A percentile compares a stretch with the other conserved stretches of the same genome.
phyloP scores from a whole-genome alignment of 306 rosid species.

The Oemleria cerasiformis region DNA sequence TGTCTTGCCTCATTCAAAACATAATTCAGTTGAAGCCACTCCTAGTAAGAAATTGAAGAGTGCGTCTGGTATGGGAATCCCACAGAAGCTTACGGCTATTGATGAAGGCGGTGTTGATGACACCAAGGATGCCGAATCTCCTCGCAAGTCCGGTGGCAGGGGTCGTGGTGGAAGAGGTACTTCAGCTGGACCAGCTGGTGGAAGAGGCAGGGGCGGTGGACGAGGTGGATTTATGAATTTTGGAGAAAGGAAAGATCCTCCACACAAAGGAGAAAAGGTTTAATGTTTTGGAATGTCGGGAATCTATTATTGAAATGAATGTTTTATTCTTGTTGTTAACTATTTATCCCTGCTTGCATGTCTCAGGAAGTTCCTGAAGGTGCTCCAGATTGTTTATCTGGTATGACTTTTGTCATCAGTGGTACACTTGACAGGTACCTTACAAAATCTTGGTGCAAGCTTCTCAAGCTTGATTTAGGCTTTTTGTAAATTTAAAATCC shows the following conservation, averaged over 20 bases:
- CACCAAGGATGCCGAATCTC: slow-evolving; percentile 30
- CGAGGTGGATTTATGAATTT: slow-evolving; percentile 95
- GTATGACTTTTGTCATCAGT: slow-evolving; percentile 88
- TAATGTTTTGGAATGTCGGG: slow-evolving; percentile 13
- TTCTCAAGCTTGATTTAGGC: slow-evolving; percentile 10
- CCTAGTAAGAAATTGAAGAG: slow-evolving; percentile 73
- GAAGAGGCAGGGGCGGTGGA: slow-evolving; percentile 91
- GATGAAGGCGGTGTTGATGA: slow-evolving; percentile 63
- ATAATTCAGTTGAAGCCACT: slow-evolving; percentile 49
- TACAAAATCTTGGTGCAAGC: not conserved
- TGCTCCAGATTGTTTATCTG: slow-evolving; percentile 76
- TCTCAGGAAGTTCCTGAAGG: slow-evolving; percentile 95
- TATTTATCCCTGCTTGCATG: slow-evolving; percentile 29
- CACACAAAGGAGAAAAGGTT: slow-evolving; percentile 97
- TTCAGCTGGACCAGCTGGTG: slow-evolving; percentile 50
- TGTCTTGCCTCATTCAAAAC: slow-evolving; percentile 34
- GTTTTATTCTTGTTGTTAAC: slow-evolving; percentile 21
- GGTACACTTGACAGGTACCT: slow-evolving; percentile 95
- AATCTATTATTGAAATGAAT: slow-evolving; percentile 15
- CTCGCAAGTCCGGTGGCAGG: slow-evolving; percentile 67
- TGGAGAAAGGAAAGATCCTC: slow-evolving; percentile 96
- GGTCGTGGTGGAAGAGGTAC: slow-evolving; percentile 83
- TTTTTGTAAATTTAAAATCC: not conserved
- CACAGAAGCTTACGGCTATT: slow-evolving; percentile 39
- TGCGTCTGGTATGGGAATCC: slow-evolving; percentile 58